Evolutionary conservation across 2,329 filamentous ascomycete species (phyloP).

Genomic region (Teratosphaeria zuluensis): DNA sequence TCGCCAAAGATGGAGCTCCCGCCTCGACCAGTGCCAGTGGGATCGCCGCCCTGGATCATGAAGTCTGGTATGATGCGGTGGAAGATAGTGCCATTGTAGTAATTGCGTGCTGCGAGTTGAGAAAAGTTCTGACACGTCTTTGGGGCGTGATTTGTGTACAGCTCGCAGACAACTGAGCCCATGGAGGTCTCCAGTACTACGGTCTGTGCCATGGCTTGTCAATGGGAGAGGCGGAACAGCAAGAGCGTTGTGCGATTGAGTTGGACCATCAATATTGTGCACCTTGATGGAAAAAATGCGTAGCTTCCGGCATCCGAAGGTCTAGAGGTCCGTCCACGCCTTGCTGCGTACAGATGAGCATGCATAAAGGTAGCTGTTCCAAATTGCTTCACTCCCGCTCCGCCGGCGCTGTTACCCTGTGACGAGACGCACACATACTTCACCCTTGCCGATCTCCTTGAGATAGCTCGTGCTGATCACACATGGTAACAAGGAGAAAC

Average conservation of each 20-base stretch:
- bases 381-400: too few species aligned
- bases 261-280: not conserved
- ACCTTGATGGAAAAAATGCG: not conserved
- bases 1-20: constrained; percentile 85
- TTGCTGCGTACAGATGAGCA: not conserved
- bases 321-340: not conserved
- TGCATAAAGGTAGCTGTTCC: not conserved
- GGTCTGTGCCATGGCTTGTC: constrained; percentile 57
- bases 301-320: not conserved
- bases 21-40: constrained; percentile 84
- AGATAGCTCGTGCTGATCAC: not conserved
- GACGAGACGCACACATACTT: not conserved
- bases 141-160: constrained; percentile 82
- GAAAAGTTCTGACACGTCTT: constrained; percentile 56
- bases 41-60: constrained; percentile 82
- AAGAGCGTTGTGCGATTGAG: not conserved
- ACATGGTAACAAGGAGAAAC: not conserved
- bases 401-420: not conserved
- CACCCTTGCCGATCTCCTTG: not conserved
- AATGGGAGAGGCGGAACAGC: not conserved
- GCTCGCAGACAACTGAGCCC: constrained; percentile 77
- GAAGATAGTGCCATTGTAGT: constrained; percentile 80
- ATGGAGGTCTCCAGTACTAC: constrained; percentile 78
- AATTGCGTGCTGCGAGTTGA: constrained; percentile 68
- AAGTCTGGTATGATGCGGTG: constrained; percentile 93